These are phyloP conservation scores for Simmondsia chinensis DNA, from an alignment of 148 eudicot species.

Conservation along the genomic window DNA sequence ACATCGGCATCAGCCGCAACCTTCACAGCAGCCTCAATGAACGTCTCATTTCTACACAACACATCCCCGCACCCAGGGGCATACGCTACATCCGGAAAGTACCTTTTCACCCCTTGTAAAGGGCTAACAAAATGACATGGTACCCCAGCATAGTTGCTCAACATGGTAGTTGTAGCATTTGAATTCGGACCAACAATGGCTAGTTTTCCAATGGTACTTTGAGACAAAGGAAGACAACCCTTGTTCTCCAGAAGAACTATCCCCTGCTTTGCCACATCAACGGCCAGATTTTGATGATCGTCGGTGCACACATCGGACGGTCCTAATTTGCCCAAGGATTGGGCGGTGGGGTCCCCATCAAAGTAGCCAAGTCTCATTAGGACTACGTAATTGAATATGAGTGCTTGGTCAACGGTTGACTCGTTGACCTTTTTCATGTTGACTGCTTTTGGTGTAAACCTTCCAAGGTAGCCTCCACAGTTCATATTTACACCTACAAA, in stretches of 20 bases:
- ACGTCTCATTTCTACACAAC: conserved; percentile 2
- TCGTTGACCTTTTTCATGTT: conserved; percentile 17
- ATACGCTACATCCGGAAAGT: conserved; percentile 10
- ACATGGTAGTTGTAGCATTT: conserved; percentile 24
- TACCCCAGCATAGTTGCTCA: conserved; percentile 37
- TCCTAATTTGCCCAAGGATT: conserved; percentile 21
- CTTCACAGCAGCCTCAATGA: conserved; percentile 7
- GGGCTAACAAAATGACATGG: conserved; percentile 34
- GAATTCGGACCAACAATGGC: conserved; percentile 37
- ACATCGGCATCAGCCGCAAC: conserved; percentile 12
- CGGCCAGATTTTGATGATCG: conserved; percentile 22
- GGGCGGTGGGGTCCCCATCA: conserved; percentile 28
- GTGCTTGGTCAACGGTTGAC: conserved; percentile 28
- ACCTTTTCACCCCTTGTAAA: conserved; percentile 18
- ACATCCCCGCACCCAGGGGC: conserved; percentile 22
- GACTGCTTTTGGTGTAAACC: conserved; percentile 22
- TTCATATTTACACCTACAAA: conserved; percentile 34
- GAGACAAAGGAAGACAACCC: conserved; percentile 19
- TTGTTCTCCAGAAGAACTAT: conserved; percentile 32
- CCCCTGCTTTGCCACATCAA: conserved; percentile 39
- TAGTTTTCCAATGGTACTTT: conserved; percentile 7
- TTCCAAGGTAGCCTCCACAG: conserved; percentile 27
- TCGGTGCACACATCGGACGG: conserved; percentile 24
- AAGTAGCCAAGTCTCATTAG: conserved; percentile 45
- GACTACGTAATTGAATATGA: conserved; percentile 27